phyloP scores from a whole-genome alignment of 228 moss, liverwort and hornwort genomes.

The Sphagnum fallax region DNA sequence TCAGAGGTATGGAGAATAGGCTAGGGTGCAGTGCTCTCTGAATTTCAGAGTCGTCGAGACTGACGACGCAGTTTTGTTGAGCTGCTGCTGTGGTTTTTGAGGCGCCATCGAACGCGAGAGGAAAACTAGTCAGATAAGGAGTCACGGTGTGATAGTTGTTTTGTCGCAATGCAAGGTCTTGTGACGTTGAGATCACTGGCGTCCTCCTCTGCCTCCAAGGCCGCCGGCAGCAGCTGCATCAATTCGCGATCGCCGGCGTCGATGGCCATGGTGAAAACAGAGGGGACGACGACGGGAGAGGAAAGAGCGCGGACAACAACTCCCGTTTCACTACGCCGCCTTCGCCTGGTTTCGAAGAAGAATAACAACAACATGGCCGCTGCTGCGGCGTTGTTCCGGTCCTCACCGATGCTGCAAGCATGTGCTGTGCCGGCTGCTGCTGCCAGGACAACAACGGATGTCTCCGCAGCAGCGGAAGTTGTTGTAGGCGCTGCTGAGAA shows the following conservation, averaged over 20 bases:
- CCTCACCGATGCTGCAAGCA: constrained; percentile 12
- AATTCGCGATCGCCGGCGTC: constrained; percentile 4
- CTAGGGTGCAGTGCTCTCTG: too few species aligned
- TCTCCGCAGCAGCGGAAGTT: constrained; percentile 4
- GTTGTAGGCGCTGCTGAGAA: too few species aligned
- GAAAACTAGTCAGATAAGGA: too few species aligned
- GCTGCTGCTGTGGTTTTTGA: too few species aligned
- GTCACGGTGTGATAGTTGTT: too few species aligned
- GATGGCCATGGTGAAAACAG: constrained; percentile 18
- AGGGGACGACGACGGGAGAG: constrained; percentile 27
- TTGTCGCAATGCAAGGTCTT: constrained; percentile 46
- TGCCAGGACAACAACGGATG: constrained; percentile 45
- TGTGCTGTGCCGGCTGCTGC: constrained; percentile 11
- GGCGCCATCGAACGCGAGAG: too few species aligned
- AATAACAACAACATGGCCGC: constrained; percentile 13
- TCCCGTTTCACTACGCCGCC: constrained; percentile 14
- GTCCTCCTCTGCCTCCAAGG: constrained; percentile 32
- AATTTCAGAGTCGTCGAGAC: too few species aligned
- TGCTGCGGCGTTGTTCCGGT: constrained; percentile 9
- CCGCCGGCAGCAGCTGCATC: constrained; percentile 13
- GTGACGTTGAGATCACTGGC: constrained; percentile 50
- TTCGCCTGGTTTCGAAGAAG: constrained; percentile 10
- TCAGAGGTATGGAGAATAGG: too few species aligned
- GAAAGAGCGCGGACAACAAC: constrained; percentile 21
- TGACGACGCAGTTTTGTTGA: too few species aligned